Conservation (phyloP, 164 flowering plant species). For the Nelumbo lutea region DNA sequence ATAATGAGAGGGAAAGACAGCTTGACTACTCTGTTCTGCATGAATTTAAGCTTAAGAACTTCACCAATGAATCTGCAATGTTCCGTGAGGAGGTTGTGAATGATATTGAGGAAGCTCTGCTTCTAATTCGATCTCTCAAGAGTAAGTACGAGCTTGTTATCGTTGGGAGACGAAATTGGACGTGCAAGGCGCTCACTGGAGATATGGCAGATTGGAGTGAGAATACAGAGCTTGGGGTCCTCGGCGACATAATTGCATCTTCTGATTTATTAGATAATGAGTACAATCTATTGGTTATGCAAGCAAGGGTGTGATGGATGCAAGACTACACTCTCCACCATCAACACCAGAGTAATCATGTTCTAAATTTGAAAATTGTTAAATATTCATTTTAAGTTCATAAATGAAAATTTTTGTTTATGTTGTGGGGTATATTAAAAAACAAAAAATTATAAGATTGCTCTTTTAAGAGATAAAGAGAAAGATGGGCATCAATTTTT, state of each 20-base stretch:
- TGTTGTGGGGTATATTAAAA: too few species aligned
- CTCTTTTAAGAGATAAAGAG: too few species aligned
- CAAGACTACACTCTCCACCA: too few species aligned
- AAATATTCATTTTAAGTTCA: too few species aligned
- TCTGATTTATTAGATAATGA: slow-evolving; percentile 11
- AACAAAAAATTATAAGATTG: too few species aligned
- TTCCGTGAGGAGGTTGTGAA: slow-evolving; percentile 27
- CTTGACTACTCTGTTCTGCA: slow-evolving; percentile 21
- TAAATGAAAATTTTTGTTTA: too few species aligned
- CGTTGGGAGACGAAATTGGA: slow-evolving; percentile 31
- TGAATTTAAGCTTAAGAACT: slow-evolving; percentile 8
- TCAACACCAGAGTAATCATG: too few species aligned
- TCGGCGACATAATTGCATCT: slow-evolving; percentile 37
- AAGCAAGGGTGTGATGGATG: too few species aligned
- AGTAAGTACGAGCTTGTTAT: slow-evolving; percentile 21
- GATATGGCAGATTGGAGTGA: slow-evolving; percentile 16
- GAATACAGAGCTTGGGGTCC: slow-evolving; percentile 29
- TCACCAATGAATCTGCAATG: slow-evolving; percentile 8
- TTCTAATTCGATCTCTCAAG: slow-evolving; percentile 6
- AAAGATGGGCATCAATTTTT: too few species aligned
- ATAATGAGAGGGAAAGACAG: slow-evolving; percentile 3
- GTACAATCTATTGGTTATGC: too few species aligned
- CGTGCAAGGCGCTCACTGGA: not conserved
- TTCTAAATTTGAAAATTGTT: too few species aligned
- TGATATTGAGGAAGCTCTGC: slow-evolving; percentile 11